These are phyloP conservation scores for Phytophthora lateralis DNA, from an alignment of 352 stramenopile genomes.

Conservation along the genomic window DNA sequence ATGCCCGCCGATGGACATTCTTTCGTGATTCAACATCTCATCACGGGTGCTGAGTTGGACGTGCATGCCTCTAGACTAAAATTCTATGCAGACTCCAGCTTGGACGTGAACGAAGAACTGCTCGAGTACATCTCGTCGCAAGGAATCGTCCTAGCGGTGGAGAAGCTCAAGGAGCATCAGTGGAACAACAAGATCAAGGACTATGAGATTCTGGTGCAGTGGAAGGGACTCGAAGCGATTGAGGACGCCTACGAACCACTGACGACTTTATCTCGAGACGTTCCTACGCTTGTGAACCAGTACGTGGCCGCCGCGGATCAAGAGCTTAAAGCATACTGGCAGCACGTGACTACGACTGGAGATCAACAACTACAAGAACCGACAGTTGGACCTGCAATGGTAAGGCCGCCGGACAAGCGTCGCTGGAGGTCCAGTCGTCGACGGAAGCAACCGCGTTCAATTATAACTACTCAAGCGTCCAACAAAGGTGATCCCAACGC, in stretches of 20 bases:
- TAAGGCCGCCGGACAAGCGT: not conserved
- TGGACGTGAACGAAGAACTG: constrained; percentile 12
- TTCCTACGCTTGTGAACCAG: not conserved
- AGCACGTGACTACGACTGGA: not conserved
- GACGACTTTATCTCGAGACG: not conserved
- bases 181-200: constrained; percentile 12
- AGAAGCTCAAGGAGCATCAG: constrained; percentile 3
- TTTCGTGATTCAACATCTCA: constrained; percentile 7
- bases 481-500: not conserved
- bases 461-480: not conserved
- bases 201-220: constrained; percentile 10
- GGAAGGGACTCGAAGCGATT: constrained; percentile 8
- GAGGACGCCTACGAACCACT: constrained; percentile 5
- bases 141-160: constrained; percentile 6
- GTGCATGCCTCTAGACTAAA: constrained; percentile 14
- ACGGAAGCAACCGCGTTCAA: not conserved
- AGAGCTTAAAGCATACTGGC: not conserved
- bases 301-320: not conserved
- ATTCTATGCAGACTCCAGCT: constrained; percentile 10
- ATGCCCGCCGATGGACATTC: constrained; percentile 10
- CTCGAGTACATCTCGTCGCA: constrained; percentile 9
- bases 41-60: constrained; percentile 11
- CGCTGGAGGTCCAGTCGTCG: not conserved
- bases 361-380: not conserved
- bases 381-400: not conserved